Base-by-base conservation (phyloP, 2,329 filamentous ascomycete species). In the Aureobasidium zeae region DNA sequence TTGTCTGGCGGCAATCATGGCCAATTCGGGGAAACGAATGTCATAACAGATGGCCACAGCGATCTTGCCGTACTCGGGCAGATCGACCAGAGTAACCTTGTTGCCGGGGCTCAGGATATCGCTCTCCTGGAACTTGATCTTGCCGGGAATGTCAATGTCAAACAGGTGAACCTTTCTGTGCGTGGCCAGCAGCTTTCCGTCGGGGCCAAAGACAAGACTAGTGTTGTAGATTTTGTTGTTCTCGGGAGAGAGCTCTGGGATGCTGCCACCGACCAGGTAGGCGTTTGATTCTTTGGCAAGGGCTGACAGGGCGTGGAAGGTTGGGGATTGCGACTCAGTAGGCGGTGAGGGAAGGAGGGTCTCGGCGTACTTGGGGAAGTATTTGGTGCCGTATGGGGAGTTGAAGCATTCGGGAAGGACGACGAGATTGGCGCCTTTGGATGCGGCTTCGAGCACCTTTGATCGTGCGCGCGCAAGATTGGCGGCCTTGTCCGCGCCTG, bases 321-420 rank as follows among this genome's bases (percentile, higher is more conserved):
- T 87, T 0, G 88, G 88, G 4, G 84, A 82, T 55, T 83, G 76
- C 33, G 77, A 73, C 48, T 69, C 61, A 3, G 79, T 69, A 0
- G 87, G 86, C 20, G 86, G 85, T 3, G 79, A 81, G 1, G 86
- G 86, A 1, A 76, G 70, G n/a, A 96, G 79, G 1, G 78, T 81
- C 66, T 98, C 91, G 53, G 91, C 88, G 63, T 96, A 96, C 49
- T 80, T 76, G 43, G 88, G 82, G 67, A 98, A 98, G 71, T 81
- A 88, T 58, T 86, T 74, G 52, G 80, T 87, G 53, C 91, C 91
- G 65, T 98, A 98, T 7, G 91, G 91, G 30, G 85, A 93, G 71
- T 98, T 98, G 78, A 98, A 98, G 73, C 91, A 98, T 69, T 98
- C 91, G 25, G 91, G 91, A 13, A 98, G 76, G 24, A 96, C 86